Conservation (phyloP, 78 protist genomes). For the Dictyostelium firmibasis region DNA sequence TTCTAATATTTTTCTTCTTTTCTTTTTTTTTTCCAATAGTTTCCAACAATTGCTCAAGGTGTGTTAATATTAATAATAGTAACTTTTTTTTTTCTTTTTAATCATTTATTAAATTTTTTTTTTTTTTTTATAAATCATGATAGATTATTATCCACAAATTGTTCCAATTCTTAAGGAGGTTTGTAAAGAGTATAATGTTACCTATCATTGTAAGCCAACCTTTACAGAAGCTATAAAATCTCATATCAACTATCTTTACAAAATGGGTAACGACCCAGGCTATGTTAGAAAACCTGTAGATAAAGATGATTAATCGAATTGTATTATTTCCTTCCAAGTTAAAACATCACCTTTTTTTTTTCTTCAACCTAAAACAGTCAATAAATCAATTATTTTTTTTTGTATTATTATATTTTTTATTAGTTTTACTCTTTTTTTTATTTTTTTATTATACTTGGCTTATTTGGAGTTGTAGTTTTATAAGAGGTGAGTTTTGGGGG, state of each 20-base stretch:
- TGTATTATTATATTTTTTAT: too few species aligned
- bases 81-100: background rate
- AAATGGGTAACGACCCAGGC: slow-evolving; percentile 77
- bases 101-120: background rate
- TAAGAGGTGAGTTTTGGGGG: background rate
- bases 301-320: background rate
- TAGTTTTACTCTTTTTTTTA: too few species aligned
- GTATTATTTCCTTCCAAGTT: too few species aligned
- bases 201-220: background rate
- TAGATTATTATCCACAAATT: slow-evolving; percentile 39
- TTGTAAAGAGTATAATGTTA: slow-evolving; percentile 38
- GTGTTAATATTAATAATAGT: too few species aligned
- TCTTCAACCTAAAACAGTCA: too few species aligned
- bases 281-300: slow-evolving; percentile 13
- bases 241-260: slow-evolving; percentile 53
- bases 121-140: background rate
- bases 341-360: too few species aligned
- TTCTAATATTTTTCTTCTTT: too few species aligned
- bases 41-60: slow-evolving; percentile 51
- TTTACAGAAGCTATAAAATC: slow-evolving; percentile 35
- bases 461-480: background rate
- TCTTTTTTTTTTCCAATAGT: background rate
- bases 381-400: too few species aligned
- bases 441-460: background rate
- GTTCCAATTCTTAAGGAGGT: slow-evolving; percentile 65